Evolutionary conservation across 306 rosid species (phyloP), one percentile per base, ranked within the genome.

Genomic region (Gillenia trifoliata): DNA sequence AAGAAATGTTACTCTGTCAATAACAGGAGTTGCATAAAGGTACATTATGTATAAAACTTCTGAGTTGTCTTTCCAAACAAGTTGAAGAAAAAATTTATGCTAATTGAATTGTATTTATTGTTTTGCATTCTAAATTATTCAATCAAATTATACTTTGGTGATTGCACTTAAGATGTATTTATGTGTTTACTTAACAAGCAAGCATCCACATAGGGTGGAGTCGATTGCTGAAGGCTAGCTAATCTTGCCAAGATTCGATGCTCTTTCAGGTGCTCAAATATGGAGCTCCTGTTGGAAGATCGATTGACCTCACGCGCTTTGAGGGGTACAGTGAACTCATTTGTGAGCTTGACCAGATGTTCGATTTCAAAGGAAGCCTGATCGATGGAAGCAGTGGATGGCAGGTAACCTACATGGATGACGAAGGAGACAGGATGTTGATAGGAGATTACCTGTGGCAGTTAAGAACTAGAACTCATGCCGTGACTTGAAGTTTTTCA

Each of bases 1-100:
- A 79, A 79, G 74, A 86, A 80, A 64, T 90, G 81, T 38, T 66
- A 63, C 80, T 49, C 82, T 22, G 70, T 79, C 66, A 82, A 29
- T 64, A 78, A 74, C 60, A 79, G 90, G 76, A 87, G 89, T 80
- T 84, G 92, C 86, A 86, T 80, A 41, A 90, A 90, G 96, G 96
- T 88, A 81, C 74, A 20, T 25, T 13, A 26, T 11, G 7, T 20
- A 20, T 40, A 2, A 6, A 72, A 29, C 41, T 57, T 55, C 36
- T 57, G 10, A 8, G 68, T 1, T 40, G 56, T 19, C 70, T 77
- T 79, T 75, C 34, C 36, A 5, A 38, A 7, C 38, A 31, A 65
- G 15, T 45, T 45, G 17, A 9, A 57, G 52, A 54, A 67, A n/a
- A n/a, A 47, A 30, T 6, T 41, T 13, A 6, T n/a, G 41, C 47